Evolutionary conservation across 2,329 filamentous ascomycete species (phyloP).

Genomic region (Microcyclospora tardicrescens): DNA sequence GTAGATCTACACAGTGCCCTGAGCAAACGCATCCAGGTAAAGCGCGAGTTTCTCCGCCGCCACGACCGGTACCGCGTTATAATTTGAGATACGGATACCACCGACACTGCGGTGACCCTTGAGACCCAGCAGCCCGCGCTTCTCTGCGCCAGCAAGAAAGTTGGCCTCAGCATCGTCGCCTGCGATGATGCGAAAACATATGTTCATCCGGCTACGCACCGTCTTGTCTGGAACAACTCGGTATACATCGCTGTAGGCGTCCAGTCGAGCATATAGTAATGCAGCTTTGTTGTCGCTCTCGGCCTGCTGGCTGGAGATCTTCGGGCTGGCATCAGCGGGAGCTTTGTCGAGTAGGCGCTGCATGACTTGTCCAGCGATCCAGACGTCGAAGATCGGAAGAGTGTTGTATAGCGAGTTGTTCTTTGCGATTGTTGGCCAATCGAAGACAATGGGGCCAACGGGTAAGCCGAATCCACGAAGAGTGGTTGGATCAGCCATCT

Average conservation of each 20-base stretch:
- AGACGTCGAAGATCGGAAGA: slow-evolving; percentile 87
- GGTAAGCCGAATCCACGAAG: slow-evolving; percentile 64
- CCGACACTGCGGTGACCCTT: slow-evolving; percentile 84
- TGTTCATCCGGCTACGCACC: slow-evolving; percentile 81
- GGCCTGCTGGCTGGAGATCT: slow-evolving; percentile 63
- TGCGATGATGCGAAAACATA: slow-evolving; percentile 69
- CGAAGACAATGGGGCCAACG: slow-evolving; percentile 64
- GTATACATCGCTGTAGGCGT: slow-evolving; percentile 62
- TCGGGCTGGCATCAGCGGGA: slow-evolving; percentile 37
- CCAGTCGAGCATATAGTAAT: slow-evolving; percentile 64
- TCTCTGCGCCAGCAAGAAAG: slow-evolving; percentile 62
- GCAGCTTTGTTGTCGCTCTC: slow-evolving; percentile 62
- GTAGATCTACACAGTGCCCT: slow-evolving; percentile 1
- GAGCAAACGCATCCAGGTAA: slow-evolving; percentile 50
- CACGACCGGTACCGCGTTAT: slow-evolving; percentile 65
- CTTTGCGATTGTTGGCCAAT: slow-evolving; percentile 75
- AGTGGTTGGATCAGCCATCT: slow-evolving; percentile 54
- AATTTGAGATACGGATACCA: slow-evolving; percentile 76
- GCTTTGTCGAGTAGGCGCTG: slow-evolving; percentile 55
- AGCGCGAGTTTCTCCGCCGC: slow-evolving; percentile 54
- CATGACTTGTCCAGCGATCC: slow-evolving; percentile 79
- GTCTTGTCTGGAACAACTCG: slow-evolving; percentile 62
- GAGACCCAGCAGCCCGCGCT: slow-evolving; percentile 58
- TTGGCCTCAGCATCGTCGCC: slow-evolving; percentile 57
- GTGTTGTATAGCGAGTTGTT: slow-evolving; percentile 97